Base-by-base conservation (phyloP, 129 eudicot species). In the Dittrichia graveolens region DNA sequence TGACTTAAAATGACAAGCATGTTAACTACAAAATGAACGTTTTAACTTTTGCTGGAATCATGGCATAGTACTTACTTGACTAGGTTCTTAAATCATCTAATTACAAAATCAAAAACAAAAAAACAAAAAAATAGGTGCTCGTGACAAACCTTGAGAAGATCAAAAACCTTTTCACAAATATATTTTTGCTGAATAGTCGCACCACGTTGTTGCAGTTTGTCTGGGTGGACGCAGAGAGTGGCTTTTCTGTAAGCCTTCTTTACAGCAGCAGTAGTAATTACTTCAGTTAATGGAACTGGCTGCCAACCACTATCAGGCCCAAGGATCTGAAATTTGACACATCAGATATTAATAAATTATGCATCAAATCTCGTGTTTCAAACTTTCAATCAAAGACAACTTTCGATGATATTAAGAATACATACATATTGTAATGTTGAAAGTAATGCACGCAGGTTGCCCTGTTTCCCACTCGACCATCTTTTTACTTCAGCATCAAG, bases 381-480 rank as follows among this genome's bases (percentile, higher is more conserved):
- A 24, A 0, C 31, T 24, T 24, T 24, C 31, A 24, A 24, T 24
- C 31, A 24, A 24, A 24, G 31, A 24, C 31, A 24, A 24, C 2
- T 24, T 2, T 24, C 31, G 31, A 24, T 5, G 45, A 54, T 49
- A 52, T 24, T 53, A 72, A 72, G 56, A 8, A 72, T 34, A 60
- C 88, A 52, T 91, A 95, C 99, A 63, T 95, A 95, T 95, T 95
- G 99, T 79, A 95, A 86, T 31, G 99, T 95, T 50, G 99, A 95
- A 77, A 95, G 91, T 80, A 95, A 89, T 60, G 99, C 99, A 5
- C 99, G 94, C 53, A 95, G 82, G 67, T 95, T 95, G 71, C 99
- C 97, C 81, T 91, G 95, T 86, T 95, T 95, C 67, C 99, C 99
- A 64, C 82, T 83, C 47, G 90, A 86, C 99, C 99, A 95, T 75